phyloP scores from a whole-genome alignment of 2,329 filamentous ascomycete genomes.

The Teratosphaeria gauchensis region DNA sequence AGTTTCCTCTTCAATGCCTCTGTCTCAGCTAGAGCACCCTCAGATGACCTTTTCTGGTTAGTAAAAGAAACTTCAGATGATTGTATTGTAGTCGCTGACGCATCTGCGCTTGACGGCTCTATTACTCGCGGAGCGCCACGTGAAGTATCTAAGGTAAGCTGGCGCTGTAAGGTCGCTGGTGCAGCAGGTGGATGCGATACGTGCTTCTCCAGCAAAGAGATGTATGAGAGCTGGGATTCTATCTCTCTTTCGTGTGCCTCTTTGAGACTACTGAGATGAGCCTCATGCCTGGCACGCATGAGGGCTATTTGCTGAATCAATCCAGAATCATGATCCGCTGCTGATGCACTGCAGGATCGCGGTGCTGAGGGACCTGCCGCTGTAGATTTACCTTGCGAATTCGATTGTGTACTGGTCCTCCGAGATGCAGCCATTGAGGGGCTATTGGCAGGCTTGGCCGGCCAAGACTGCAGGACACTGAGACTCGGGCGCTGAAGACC shows the following conservation, averaged over 20 bases:
- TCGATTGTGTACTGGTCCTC: background rate
- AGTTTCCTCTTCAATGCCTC: slow-evolving; percentile 31
- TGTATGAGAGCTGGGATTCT: slow-evolving; percentile 29
- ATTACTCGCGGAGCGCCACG: background rate
- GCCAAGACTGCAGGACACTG: slow-evolving; percentile 1
- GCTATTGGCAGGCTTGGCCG: background rate
- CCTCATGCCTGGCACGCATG: slow-evolving; percentile 30
- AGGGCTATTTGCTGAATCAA: slow-evolving; percentile 24
- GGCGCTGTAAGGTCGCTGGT: background rate
- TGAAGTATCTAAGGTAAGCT: slow-evolving; percentile 12
- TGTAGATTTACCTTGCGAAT: background rate
- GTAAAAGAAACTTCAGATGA: slow-evolving; percentile 18
- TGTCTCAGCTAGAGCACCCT: slow-evolving; percentile 24
- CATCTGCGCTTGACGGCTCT: slow-evolving; percentile 4
- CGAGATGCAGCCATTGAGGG: background rate
- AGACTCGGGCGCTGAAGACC: slow-evolving; percentile 2
- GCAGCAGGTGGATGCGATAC: slow-evolving; percentile 8
- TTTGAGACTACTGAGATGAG: slow-evolving; percentile 27
- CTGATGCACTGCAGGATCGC: background rate
- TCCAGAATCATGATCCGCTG: slow-evolving; percentile 1
- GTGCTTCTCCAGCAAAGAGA: slow-evolving; percentile 26
- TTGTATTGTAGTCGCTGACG: slow-evolving; percentile 11
- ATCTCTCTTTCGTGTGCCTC: slow-evolving; percentile 32
- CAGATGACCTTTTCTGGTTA: slow-evolving; percentile 19
- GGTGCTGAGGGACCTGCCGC: background rate